Base-by-base conservation (phyloP, 208 protist genomes). In the Leishmania tarentolae region DNA sequence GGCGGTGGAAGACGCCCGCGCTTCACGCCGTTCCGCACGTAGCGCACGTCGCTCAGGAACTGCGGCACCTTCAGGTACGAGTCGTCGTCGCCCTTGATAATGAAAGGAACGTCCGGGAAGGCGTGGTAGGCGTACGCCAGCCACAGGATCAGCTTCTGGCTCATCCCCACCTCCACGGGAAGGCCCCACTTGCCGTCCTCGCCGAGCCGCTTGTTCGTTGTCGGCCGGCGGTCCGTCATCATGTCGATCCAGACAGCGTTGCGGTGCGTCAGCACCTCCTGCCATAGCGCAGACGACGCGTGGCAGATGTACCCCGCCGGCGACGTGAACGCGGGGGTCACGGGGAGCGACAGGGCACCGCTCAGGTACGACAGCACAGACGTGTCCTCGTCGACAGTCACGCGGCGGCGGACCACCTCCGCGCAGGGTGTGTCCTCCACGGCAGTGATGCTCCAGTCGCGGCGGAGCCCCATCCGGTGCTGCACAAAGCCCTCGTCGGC, bases 71-170 rank as follows among this genome's bases (percentile, higher is more conserved):
- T 86, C 61, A 90, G 6, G 65, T 89, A 93, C 46, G 80, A 79
- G 74, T 93, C 89, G 79, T 93, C 89, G 69, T 93, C 89, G n/a
- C 85, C 83, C 74, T 91, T 93, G 44, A 81, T 81, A 65, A 93
- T 69, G 81, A 85, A 93, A 21, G 69, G 63, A 35, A 85, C 85
- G 21, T 81, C 68, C 40, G 73, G 79, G 74, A 91, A 93, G 1
- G 81, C 44, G 65, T 80, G 69, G 77, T 91, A 83, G 68, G 84
- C 84, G 66, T 89, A 84, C 9, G 83, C 37, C 69, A 90, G 84
- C 87, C 85, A 90, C 44, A 89, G 63, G 56, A 87, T 79, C 61
- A 81, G 75, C 78, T 93, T 93, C 72, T 86, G 84, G 28, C 78
- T 86, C 80, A 90, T 85, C 19, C 76, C 86, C 3, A 92, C 75